Evolutionary conservation across 2,329 filamentous ascomycete species (phyloP).

Genomic region (Aspergillus awamori): DNA sequence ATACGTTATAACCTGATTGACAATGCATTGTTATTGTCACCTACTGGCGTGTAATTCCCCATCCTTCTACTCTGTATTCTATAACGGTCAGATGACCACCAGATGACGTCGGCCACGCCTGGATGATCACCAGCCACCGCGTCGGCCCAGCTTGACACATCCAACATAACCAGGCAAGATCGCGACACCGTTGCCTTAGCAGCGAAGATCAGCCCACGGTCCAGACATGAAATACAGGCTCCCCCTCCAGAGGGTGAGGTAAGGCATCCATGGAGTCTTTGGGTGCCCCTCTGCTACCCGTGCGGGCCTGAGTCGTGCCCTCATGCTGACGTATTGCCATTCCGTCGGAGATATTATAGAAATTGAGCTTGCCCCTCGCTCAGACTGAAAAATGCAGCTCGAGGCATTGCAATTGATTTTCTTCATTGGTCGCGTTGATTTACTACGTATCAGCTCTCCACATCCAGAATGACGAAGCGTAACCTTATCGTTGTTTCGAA

Average conservation of each 20-base stretch:
- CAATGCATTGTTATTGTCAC: neutral
- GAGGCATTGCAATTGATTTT: neutral
- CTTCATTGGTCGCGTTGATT: neutral
- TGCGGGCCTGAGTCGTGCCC: neutral
- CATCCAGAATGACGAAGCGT: constrained; percentile 22
- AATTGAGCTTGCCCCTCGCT: too few species aligned
- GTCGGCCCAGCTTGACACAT: neutral
- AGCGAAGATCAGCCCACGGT: too few species aligned
- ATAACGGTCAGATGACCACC: neutral
- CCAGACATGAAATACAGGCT: too few species aligned
- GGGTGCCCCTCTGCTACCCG: too few species aligned
- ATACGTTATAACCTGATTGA: neutral
- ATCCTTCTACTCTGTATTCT: neutral
- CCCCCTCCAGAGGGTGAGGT: too few species aligned
- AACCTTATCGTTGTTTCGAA: constrained; percentile 78
- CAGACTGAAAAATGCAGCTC: too few species aligned
- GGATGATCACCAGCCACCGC: neutral
- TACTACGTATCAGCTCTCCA: neutral
- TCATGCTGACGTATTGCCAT: constrained; percentile 8
- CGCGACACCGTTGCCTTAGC: neutral
- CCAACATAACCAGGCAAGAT: neutral
- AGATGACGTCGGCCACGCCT: neutral
- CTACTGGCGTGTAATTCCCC: too few species aligned
- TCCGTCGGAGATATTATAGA: neutral
- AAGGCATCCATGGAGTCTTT: too few species aligned